Conservation (phyloP, 768 basidiomycete genomes). For the Cubamyces lactineus region DNA sequence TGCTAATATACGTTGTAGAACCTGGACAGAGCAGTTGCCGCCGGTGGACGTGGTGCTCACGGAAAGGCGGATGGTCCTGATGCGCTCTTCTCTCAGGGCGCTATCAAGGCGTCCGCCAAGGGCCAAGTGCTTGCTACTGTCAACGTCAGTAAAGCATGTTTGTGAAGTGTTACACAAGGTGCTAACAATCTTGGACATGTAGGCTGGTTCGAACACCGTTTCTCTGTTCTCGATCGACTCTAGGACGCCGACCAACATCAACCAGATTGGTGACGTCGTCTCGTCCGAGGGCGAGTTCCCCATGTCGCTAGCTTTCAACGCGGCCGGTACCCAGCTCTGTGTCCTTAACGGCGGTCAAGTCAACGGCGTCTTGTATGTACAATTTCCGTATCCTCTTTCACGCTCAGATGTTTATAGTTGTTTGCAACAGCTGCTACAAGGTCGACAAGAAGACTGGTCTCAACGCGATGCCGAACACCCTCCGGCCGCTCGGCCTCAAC, state of each 20-base stretch:
- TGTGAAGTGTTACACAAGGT: background rate
- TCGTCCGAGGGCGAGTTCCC: constrained; percentile 55
- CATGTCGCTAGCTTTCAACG: constrained; percentile 44
- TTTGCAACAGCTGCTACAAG: constrained; percentile 44
- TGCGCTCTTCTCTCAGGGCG: constrained; percentile 34
- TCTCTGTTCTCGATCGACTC: constrained; percentile 46
- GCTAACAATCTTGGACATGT: background rate
- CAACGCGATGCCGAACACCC: constrained; percentile 41
- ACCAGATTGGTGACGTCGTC: constrained; percentile 48
- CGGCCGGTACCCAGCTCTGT: constrained; percentile 36
- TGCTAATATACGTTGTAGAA: constrained; percentile 18
- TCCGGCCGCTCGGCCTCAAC: constrained; percentile 47
- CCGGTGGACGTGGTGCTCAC: constrained; percentile 31
- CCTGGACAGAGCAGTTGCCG: constrained; percentile 23
- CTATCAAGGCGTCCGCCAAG: constrained; percentile 31
- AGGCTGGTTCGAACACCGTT: constrained; percentile 52
- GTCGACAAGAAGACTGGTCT: constrained; percentile 49
- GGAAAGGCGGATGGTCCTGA: constrained; percentile 32
- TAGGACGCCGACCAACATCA: constrained; percentile 44
- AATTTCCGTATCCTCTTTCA: background rate
- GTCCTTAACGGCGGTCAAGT: constrained; percentile 41
- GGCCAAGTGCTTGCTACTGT: constrained; percentile 31
- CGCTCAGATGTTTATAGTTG: background rate
- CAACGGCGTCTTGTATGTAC: constrained; percentile 40
- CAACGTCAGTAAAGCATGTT: constrained; percentile 24